phyloP scores from a whole-genome alignment of 441 rosid genomes.

The Euphorbia celastroides region DNA sequence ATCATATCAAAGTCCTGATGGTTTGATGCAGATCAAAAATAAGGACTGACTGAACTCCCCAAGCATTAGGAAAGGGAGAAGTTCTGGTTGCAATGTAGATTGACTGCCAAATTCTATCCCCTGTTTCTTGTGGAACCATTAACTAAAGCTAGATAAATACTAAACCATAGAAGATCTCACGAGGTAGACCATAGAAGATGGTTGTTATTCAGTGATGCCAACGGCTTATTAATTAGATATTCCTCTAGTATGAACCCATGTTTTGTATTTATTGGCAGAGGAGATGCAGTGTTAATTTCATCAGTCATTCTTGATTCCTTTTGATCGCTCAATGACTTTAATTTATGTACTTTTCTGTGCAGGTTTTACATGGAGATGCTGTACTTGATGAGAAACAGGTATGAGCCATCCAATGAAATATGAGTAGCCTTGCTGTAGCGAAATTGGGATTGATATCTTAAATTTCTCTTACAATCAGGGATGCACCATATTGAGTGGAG shows the following conservation, averaged over 20 bases:
- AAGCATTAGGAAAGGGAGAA: background rate
- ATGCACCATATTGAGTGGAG: slow-evolving; percentile 94
- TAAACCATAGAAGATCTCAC: background rate
- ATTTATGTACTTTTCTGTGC: slow-evolving; percentile 13
- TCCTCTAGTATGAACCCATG: background rate
- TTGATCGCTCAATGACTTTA: background rate
- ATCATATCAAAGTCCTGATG: background rate
- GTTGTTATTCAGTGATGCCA: slow-evolving; percentile 1
- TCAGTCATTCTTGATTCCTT: background rate
- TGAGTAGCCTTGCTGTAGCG: background rate
- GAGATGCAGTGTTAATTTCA: background rate
- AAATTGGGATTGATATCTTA: slow-evolving; percentile 2
- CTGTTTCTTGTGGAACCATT: background rate
- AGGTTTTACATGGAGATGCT: slow-evolving; percentile 99
- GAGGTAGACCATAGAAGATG: background rate
- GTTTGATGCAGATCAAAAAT: background rate
- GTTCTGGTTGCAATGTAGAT: background rate
- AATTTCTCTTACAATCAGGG: slow-evolving; percentile 41
- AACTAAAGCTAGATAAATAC: background rate
- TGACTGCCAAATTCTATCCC: background rate
- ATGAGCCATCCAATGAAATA: slow-evolving; percentile 11
- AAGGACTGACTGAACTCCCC: background rate
- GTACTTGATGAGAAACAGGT: slow-evolving; percentile 78
- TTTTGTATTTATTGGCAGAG: background rate
- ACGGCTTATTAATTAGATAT: background rate